Evolutionary conservation across 768 basidiomycete genomes (phyloP).

Genomic region (Agaricus blazei): DNA sequence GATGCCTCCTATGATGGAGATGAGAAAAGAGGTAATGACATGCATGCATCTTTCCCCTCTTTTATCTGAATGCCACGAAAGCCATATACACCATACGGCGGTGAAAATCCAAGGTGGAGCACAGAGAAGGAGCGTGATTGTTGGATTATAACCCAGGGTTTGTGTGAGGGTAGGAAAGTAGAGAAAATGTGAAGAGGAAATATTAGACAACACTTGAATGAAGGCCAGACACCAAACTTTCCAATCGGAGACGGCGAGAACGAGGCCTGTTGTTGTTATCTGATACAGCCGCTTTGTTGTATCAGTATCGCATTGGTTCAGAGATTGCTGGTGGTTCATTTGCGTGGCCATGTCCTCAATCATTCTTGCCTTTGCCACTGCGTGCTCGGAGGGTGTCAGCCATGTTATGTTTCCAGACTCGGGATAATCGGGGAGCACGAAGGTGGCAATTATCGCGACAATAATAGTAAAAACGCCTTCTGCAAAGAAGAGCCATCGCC

Average conservation of each 20-base stretch:
- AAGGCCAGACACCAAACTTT: conserved; percentile 62
- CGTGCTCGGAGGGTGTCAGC: conserved; percentile 52
- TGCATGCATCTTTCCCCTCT: conserved; percentile 69
- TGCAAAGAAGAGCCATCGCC: conserved; percentile 76
- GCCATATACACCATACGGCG: conserved; percentile 46
- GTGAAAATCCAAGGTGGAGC: conserved; percentile 63
- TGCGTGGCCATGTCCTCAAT: conserved; percentile 40
- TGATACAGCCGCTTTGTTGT: too few species aligned
- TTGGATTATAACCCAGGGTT: conserved; percentile 61
- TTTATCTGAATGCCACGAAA: conserved; percentile 68
- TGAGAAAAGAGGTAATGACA: conserved; percentile 41
- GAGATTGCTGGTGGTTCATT: neutral
- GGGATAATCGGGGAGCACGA: conserved; percentile 74
- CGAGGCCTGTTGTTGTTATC: conserved; percentile 32
- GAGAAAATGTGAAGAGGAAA: conserved; percentile 62
- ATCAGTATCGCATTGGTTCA: conserved; percentile 12
- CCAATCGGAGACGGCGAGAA: conserved; percentile 60
- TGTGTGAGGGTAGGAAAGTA: conserved; percentile 71
- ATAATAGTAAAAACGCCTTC: conserved; percentile 56
- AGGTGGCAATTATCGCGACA: conserved; percentile 45
- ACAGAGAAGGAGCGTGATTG: conserved; percentile 54
- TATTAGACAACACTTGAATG: conserved; percentile 32
- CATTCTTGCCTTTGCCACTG: conserved; percentile 56
- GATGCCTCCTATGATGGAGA: conserved; percentile 66
- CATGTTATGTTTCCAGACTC: conserved; percentile 39